phyloP scores from a whole-genome alignment of 495 filamentous ascomycete genomes.

The Tuber calosporum region DNA sequence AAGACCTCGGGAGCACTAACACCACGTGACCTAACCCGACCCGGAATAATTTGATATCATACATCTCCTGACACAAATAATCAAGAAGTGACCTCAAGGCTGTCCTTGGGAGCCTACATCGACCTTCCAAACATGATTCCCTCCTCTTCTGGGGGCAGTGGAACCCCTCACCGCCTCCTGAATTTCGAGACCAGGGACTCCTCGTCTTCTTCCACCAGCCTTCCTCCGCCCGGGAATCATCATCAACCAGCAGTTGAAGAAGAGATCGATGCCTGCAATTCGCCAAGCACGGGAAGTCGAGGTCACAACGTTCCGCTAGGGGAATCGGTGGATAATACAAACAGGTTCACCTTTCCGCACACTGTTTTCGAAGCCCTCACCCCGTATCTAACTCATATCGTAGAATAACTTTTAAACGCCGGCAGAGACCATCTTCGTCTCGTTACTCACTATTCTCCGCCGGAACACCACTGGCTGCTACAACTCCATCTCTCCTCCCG shows the following conservation, averaged over 20 bases:
- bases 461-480: background rate
- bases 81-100: background rate
- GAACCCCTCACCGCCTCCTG: conserved; percentile 21
- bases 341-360: conserved; percentile 3
- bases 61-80: background rate
- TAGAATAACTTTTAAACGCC: conserved; percentile 37
- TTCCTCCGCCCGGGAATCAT: conserved; percentile 7
- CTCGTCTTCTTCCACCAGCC: background rate
- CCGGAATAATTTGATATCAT: conserved; percentile 4
- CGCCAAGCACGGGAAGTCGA: conserved; percentile 7
- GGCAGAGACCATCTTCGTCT: conserved; percentile 23
- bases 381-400: background rate
- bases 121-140: conserved; percentile 9
- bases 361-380: background rate
- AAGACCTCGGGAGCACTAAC: background rate
- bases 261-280: conserved; percentile 10
- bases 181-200: conserved; percentile 14
- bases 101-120: background rate
- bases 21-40: background rate
- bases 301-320: conserved; percentile 2
- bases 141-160: conserved; percentile 6
- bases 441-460: conserved; percentile 34
- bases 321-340: conserved; percentile 10
- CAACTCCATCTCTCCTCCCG: conserved; percentile 16
- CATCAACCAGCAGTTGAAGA: conserved; percentile 22